A percentile compares a stretch with the other conserved stretches of the same genome.
Evolutionary conservation across 257 asterid species (phyloP).

Genomic region (Salvia splendens): DNA sequence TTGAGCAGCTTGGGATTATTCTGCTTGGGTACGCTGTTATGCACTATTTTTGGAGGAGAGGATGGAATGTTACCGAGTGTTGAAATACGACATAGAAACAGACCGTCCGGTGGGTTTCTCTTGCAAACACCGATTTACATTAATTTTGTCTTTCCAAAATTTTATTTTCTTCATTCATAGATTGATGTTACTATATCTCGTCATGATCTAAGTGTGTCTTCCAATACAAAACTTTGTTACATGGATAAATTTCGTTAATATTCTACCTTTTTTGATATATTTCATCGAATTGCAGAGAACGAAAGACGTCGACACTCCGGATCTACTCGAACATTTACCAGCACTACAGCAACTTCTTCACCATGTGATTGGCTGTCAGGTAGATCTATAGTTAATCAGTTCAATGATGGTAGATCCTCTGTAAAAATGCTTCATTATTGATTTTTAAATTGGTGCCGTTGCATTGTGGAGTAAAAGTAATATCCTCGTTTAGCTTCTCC

Average conservation of each 20-base stretch:
- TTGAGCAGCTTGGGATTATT: slow-evolving; percentile 92
- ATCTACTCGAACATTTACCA: slow-evolving; percentile 81
- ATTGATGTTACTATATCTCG: too few relatives aligned
- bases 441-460: neutral
- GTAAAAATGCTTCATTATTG: neutral
- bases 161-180: too few relatives aligned
- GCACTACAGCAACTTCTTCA: slow-evolving; percentile 82
- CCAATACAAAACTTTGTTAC: neutral
- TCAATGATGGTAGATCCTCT: slow-evolving; percentile 8
- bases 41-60: slow-evolving; percentile 96
- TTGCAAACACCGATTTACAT: neutral
- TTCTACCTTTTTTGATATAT: neutral
- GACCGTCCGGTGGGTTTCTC: slow-evolving; percentile 60
- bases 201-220: too few relatives aligned
- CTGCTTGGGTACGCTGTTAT: slow-evolving; percentile 93
- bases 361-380: slow-evolving; percentile 93
- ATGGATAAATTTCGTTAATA: neutral
- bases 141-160: neutral
- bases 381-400: slow-evolving; percentile 35
- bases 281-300: slow-evolving; percentile 62
- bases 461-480: neutral
- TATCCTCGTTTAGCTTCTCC: neutral
- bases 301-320: slow-evolving; percentile 80
- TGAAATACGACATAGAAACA: slow-evolving; percentile 82
- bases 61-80: slow-evolving; percentile 82